Evolutionary conservation across 495 filamentous ascomycete species (phyloP).

Genomic region (Oleoguttula mirabilis): DNA sequence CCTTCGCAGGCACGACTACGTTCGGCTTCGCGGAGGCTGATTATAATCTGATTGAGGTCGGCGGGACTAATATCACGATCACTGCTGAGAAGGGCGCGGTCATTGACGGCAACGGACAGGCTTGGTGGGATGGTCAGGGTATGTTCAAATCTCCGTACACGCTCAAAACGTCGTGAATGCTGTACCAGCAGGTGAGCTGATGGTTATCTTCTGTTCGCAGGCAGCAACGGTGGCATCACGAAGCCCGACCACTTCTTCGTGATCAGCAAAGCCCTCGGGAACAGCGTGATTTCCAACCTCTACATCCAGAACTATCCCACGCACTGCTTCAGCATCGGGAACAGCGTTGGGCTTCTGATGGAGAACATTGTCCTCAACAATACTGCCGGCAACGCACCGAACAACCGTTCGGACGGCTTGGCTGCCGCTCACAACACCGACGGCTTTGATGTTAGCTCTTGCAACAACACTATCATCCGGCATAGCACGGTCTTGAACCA

Average conservation of each 20-base stretch:
- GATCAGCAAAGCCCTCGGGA: slow-evolving; percentile 32
- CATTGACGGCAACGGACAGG: slow-evolving; percentile 37
- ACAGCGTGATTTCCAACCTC: slow-evolving; percentile 33
- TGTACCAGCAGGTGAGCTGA: slow-evolving; percentile 31
- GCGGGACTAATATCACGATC: slow-evolving; percentile 33
- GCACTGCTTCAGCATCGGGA: slow-evolving; percentile 48
- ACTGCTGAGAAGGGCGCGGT: slow-evolving; percentile 30
- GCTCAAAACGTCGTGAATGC: slow-evolving; percentile 32
- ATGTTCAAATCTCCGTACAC: too few species aligned
- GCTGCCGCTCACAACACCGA: slow-evolving; percentile 47
- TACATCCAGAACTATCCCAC: slow-evolving; percentile 49
- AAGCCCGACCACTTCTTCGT: slow-evolving; percentile 48
- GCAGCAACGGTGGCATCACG: slow-evolving; percentile 42
- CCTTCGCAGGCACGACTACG: slow-evolving; percentile 40
- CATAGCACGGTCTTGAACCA: slow-evolving; percentile 47
- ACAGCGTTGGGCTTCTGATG: slow-evolving; percentile 42
- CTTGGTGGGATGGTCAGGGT: slow-evolving; percentile 44
- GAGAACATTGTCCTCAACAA: slow-evolving; percentile 46
- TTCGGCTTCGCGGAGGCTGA: slow-evolving; percentile 40
- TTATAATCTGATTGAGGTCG: slow-evolving; percentile 1
- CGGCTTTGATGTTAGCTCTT: slow-evolving; percentile 43
- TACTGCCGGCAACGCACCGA: slow-evolving; percentile 34
- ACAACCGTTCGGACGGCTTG: slow-evolving; percentile 26
- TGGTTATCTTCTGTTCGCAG: too few species aligned
- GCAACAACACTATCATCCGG: slow-evolving; percentile 34